Evolutionary conservation across 2,329 filamentous ascomycete species (phyloP), one percentile per base, ranked within the genome.

Genomic region (Nigrospora osmanthi): DNA sequence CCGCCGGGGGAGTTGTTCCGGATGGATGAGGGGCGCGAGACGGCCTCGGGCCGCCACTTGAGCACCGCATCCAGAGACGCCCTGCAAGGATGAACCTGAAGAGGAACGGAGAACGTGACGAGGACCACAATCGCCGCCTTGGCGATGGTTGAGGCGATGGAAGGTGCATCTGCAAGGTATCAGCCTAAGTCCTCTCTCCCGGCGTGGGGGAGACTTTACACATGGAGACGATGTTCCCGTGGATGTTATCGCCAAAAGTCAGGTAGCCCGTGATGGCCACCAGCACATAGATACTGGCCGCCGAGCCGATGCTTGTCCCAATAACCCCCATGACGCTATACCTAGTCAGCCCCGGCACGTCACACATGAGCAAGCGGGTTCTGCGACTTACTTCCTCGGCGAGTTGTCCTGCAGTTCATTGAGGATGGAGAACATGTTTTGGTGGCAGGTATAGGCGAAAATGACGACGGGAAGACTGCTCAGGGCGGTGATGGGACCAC

Each of bases 391-490:
- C 67, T 60, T 71, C 15, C 62, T 66, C 16, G 88, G 88, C 3
- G 87, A 87, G 64, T 89, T 89, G 60, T 95, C 83, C 47, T 80
- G 76, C 53, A 98, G 89, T 67, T 98, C 93, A 58, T 98, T 98
- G 38, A 98, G 70, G 53, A 98, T 95, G 11, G 91, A 95, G 63
- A 98, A 98, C 93, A 98, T 98, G 62, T 98, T 98, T 60, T 98
- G 93, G 65, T 98, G 93, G 63, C 93, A 98, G 1, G 93, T 98
- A 63, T 97, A 98, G n/a, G 91, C 93, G 72, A 98, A 98, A 2
- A 98, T 88, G 46, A 97, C 90, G 43, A 98, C 89, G 0, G 93
- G 93, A 52, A 98, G 80, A 50, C 87, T 90, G 54, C 88, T 89
- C 43, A 98, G 72, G 7, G 86, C 83, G 33, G 85, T 78, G 11